These are phyloP conservation scores for Hemileccinum impolitum DNA, from an alignment of 768 basidiomycete genomes.

Conservation along the genomic window DNA sequence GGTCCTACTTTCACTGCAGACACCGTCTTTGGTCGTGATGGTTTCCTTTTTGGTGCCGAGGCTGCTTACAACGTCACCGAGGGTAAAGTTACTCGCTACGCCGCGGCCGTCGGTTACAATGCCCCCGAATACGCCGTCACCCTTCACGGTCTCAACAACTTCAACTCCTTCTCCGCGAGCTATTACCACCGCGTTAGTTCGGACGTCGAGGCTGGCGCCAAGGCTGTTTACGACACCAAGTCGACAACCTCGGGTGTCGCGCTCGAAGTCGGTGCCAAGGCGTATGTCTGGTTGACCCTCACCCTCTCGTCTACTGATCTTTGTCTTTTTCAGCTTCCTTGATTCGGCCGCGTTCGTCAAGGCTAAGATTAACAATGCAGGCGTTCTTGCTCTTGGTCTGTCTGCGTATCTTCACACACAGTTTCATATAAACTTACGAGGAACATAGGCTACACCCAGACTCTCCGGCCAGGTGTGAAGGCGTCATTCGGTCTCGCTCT, in stretches of 20 bases:
- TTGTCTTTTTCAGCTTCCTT: conserved; percentile 51
- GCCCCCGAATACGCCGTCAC: conserved; percentile 96
- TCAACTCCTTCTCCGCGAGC: conserved; percentile 89
- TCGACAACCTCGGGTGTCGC: conserved; percentile 79
- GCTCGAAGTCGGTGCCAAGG: conserved; percentile 95
- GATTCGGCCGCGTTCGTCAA: conserved; percentile 92
- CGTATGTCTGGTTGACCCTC: conserved; percentile 47
- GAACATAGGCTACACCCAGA: conserved; percentile 78
- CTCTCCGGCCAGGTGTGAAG: conserved; percentile 90
- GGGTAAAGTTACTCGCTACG: conserved; percentile 89
- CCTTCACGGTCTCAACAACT: conserved; percentile 90
- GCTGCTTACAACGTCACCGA: conserved; percentile 95
- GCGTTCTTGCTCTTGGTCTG: conserved; percentile 81
- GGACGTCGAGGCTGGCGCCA: conserved; percentile 93
- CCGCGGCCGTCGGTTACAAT: conserved; percentile 89
- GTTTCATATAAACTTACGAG: conserved; percentile 10
- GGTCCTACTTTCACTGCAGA: conserved; percentile 98
- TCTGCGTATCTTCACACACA: not conserved
- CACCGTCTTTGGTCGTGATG: conserved; percentile 92
- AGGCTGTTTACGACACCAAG: conserved; percentile 96
- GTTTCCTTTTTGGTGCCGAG: conserved; percentile 96
- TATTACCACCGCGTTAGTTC: conserved; percentile 96
- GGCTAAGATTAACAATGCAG: conserved; percentile 97
- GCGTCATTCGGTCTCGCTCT: conserved; percentile 92
- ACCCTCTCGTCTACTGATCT: not conserved